Evolutionary conservation across 1,284 basidiomycete genomes (phyloP).

Genomic region (Xanthoconium separans): DNA sequence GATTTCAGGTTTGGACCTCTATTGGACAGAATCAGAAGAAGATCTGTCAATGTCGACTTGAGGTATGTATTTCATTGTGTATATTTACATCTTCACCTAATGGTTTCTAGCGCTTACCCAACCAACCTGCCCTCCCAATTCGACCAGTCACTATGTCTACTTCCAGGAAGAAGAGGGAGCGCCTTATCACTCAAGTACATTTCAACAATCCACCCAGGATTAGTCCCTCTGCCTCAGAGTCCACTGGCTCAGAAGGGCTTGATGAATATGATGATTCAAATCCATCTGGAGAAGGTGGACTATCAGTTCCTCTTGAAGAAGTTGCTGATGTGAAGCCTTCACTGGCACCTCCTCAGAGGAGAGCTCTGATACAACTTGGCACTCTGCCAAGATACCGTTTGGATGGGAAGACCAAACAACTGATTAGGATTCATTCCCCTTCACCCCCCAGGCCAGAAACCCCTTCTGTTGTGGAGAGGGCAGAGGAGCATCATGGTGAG

Average conservation of each 20-base stretch:
- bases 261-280: too few species aligned
- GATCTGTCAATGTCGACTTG: conserved; percentile 29
- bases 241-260: neutral
- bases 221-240: neutral
- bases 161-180: neutral
- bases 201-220: neutral
- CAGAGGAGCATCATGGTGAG: neutral
- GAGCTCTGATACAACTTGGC: neutral
- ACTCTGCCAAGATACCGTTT: conserved; percentile 13
- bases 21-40: conserved; percentile 11
- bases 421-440: conserved; percentile 1
- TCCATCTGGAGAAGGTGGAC: too few species aligned
- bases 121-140: conserved; percentile 23
- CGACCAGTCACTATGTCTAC: neutral
- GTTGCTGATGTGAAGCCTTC: conserved; percentile 1
- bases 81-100: neutral
- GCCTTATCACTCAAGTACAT: neutral
- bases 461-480: neutral
- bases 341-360: neutral
- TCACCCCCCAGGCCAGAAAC: neutral
- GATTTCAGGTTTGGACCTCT: conserved; percentile 21
- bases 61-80: conserved; percentile 16
- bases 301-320: neutral
- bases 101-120: conserved; percentile 23
- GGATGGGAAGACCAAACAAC: neutral